Base-by-base conservation (phyloP, 345 rosid genomes). In the Limnanthes douglasii region DNA sequence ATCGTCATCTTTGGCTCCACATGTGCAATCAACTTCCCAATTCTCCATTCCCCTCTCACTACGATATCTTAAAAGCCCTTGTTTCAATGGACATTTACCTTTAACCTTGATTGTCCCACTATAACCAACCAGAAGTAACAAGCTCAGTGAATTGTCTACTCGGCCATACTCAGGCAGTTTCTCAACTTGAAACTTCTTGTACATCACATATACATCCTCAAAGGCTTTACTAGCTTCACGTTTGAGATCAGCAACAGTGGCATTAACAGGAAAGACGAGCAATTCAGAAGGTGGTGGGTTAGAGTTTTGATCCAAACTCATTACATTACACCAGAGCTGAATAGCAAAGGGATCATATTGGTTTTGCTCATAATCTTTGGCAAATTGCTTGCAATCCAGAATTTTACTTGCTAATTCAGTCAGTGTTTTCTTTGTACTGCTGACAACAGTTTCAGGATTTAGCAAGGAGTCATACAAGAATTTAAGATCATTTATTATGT, bases 331-430 rank as follows among this genome's bases (percentile, higher is more conserved):
- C 61, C 58, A 54, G 11, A 71, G 43, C 11, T 29, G 45, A 29
- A 71, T 56, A 14, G 60, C 59, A 23, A 13, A 22, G 11, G 68
- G 54, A 37, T 54, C 49, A 11, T 14, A 32, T 9, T 9, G 36
- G 7, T 18, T 43, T 6, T 38, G 45, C 30, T 30, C 32, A 50
- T 64, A 70, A 35, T 69, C 82, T 54, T 71, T 77, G 39, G 71
- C 46, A 45, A 82, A 82, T 22, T 77, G 76, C 46, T 82, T 77
- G 58, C 94, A 73, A 41, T 82, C 94, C 5, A 77, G 62, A 50
- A 82, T 64, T 50, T 62, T 82, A 17, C 57, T 59, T 17, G 69
- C 78, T 3, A 68, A 58, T 18, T 66, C 72, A 10, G 39, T 45
- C 66, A 66, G 36, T 1, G 21, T 18, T 16, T 64, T 60, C 36